phyloP scores from a whole-genome alignment of 148 eudicot genomes.

The Fallopia convolvulus region DNA sequence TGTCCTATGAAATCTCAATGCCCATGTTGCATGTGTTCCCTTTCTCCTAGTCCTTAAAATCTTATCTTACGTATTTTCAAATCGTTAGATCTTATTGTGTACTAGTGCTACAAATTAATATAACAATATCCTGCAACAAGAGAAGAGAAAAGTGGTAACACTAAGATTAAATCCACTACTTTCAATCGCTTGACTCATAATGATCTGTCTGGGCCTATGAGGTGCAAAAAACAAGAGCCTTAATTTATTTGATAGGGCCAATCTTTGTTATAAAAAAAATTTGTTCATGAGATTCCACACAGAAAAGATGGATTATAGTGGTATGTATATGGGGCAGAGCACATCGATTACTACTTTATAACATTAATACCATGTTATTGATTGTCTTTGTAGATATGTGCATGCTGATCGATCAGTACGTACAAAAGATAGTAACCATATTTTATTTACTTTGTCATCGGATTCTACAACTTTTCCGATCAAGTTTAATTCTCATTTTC shows the following conservation, averaged over 20 bases:
- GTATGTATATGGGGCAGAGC: constrained; percentile 1
- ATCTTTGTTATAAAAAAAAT: not conserved
- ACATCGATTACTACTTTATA: not conserved
- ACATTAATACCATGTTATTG: not conserved
- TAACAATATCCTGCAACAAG: too few species aligned
- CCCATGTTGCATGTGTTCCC: not conserved
- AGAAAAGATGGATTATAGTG: not conserved
- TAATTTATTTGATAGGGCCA: not conserved
- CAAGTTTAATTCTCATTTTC: too few species aligned
- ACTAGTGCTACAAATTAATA: too few species aligned
- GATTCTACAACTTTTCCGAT: not conserved
- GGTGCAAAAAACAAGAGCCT: not conserved
- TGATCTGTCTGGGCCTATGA: not conserved
- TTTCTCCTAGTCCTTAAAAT: not conserved
- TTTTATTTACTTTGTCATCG: not conserved
- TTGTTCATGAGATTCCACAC: not conserved
- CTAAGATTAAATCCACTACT: not conserved
- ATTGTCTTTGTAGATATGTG: not conserved
- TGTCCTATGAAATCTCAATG: constrained; percentile 1
- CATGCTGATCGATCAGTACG: not conserved
- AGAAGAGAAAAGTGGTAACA: too few species aligned
- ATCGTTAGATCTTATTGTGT: too few species aligned
- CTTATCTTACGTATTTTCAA: not conserved
- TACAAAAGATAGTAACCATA: not conserved
- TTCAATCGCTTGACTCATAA: not conserved